Conservation (phyloP, 352 stramenopile species). For the Pythium myriotylum region DNA sequence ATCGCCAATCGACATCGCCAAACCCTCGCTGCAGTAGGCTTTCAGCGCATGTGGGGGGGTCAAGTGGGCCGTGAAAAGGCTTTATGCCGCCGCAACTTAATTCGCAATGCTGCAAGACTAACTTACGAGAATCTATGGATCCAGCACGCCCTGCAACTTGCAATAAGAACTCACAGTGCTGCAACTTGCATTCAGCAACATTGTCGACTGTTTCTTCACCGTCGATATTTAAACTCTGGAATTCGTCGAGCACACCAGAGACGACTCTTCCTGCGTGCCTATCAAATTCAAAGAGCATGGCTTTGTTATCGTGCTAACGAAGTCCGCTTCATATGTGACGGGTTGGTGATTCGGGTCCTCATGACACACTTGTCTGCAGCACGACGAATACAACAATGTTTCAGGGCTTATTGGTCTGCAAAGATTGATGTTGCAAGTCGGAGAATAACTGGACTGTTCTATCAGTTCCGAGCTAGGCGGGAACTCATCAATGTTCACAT, state of each 20-base stretch:
- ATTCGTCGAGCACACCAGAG: slow-evolving; percentile 5
- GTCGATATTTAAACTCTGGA: slow-evolving; percentile 6
- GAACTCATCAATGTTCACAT: slow-evolving; percentile 1
- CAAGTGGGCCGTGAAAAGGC: slow-evolving; percentile 15
- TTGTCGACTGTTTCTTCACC: slow-evolving; percentile 14
- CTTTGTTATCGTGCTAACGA: slow-evolving; percentile 8
- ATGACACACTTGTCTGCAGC: slow-evolving; percentile 25
- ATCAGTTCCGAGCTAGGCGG: slow-evolving; percentile 25
- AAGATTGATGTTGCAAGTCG: slow-evolving; percentile 7
- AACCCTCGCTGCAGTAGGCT: not conserved
- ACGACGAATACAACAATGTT: slow-evolving; percentile 25
- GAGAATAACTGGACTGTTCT: slow-evolving; percentile 25
- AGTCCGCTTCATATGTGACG: slow-evolving; percentile 9
- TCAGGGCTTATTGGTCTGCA: slow-evolving; percentile 11
- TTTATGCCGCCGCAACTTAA: slow-evolving; percentile 3
- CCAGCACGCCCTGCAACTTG: slow-evolving; percentile 1
- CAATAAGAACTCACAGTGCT: not conserved
- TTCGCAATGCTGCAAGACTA: slow-evolving; percentile 7
- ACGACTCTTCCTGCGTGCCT: slow-evolving; percentile 30
- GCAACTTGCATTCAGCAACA: slow-evolving; percentile 28
- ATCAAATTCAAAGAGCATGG: slow-evolving; percentile 33
- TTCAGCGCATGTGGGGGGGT: slow-evolving; percentile 37
- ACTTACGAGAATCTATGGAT: slow-evolving; percentile 13
- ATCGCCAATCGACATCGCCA: slow-evolving; percentile 29
- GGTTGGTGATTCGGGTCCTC: slow-evolving; percentile 18